A percentile compares a stretch with the other conserved stretches of the same genome.
Evolutionary conservation across 768 basidiomycete genomes (phyloP).

Genomic region (Kwoniella pini): DNA sequence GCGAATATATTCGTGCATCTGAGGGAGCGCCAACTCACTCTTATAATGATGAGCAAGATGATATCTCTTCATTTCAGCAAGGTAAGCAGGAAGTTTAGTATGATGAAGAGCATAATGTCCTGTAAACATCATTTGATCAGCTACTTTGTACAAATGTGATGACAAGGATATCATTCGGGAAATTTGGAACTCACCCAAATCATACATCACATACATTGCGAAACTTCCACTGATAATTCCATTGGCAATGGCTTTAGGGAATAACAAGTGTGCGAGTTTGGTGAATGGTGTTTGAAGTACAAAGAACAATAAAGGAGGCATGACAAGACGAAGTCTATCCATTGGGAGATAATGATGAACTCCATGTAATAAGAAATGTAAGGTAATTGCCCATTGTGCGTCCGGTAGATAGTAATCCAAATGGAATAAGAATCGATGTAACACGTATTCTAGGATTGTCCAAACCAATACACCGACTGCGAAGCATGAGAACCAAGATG

Average conservation of each 20-base stretch:
- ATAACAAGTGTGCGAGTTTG: conserved; percentile 73
- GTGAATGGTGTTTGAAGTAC: conserved; percentile 82
- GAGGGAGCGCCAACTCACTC: conserved; percentile 56
- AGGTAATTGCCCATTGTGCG: conserved; percentile 68
- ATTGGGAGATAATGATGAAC: conserved; percentile 97
- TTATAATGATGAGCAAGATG: conserved; percentile 98
- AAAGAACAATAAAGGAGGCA: conserved; percentile 87
- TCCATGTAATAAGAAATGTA: conserved; percentile 93
- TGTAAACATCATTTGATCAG: conserved; percentile 59
- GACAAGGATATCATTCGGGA: too few species aligned
- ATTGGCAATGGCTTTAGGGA: conserved; percentile 82
- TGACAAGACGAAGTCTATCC: conserved; percentile 92
- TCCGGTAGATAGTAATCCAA: conserved; percentile 86
- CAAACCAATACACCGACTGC: conserved; percentile 82
- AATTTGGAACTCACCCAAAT: conserved; percentile 39
- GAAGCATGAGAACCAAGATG: conserved; percentile 69
- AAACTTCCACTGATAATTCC: conserved; percentile 84
- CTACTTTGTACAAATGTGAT: too few species aligned
- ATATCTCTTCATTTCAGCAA: conserved; percentile 93
- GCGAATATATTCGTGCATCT: too few species aligned
- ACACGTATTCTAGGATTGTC: conserved; percentile 87
- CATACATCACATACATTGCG: conserved; percentile 57
- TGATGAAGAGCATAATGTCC: conserved; percentile 96
- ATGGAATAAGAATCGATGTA: conserved; percentile 98
- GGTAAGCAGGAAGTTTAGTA: conserved; percentile 77